Evolutionary conservation across 352 stramenopile genomes (phyloP).

Genomic region (Phytophthora kernoviae): DNA sequence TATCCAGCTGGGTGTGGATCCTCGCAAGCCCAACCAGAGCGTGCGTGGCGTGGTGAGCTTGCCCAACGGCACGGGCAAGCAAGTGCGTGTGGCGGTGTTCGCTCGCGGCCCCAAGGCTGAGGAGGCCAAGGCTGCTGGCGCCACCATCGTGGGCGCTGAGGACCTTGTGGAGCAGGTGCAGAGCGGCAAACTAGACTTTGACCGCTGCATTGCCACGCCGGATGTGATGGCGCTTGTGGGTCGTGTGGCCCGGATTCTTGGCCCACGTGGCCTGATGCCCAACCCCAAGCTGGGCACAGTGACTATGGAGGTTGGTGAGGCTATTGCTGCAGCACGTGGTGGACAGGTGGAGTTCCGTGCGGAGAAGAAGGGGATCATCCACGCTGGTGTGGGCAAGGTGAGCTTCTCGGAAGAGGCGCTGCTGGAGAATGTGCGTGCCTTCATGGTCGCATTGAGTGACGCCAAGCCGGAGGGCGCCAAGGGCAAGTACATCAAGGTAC

Average conservation of each 20-base stretch:
- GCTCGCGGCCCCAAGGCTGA: conserved; percentile 88
- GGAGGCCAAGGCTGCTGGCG: conserved; percentile 89
- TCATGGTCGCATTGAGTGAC: conserved; percentile 92
- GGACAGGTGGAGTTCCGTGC: conserved; percentile 90
- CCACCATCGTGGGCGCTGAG: conserved; percentile 90
- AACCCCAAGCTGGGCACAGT: conserved; percentile 98
- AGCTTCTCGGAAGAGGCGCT: conserved; percentile 90
- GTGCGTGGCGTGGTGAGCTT: conserved; percentile 86
- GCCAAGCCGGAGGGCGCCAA: conserved; percentile 93
- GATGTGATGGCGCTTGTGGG: conserved; percentile 94
- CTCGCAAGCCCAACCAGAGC: conserved; percentile 89
- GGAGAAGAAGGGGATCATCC: conserved; percentile 91
- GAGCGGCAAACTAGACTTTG: conserved; percentile 91
- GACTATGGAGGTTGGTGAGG: conserved; percentile 88
- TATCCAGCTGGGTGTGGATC: conserved; percentile 85
- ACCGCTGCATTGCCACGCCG: conserved; percentile 92
- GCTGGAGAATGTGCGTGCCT: conserved; percentile 92
- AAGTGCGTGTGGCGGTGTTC: conserved; percentile 91
- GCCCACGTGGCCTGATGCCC: conserved; percentile 97
- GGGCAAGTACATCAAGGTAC: conserved; percentile 93
- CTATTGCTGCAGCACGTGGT: conserved; percentile 78
- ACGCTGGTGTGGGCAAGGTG: conserved; percentile 89
- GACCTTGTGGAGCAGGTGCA: conserved; percentile 91
- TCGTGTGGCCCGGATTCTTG: conserved; percentile 93
- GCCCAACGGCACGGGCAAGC: conserved; percentile 88